A percentile compares a stretch with the other conserved stretches of the same genome.
Conservation (phyloP, 2,329 filamentous ascomycete species). For the Aspergillus hiratsukae region DNA sequence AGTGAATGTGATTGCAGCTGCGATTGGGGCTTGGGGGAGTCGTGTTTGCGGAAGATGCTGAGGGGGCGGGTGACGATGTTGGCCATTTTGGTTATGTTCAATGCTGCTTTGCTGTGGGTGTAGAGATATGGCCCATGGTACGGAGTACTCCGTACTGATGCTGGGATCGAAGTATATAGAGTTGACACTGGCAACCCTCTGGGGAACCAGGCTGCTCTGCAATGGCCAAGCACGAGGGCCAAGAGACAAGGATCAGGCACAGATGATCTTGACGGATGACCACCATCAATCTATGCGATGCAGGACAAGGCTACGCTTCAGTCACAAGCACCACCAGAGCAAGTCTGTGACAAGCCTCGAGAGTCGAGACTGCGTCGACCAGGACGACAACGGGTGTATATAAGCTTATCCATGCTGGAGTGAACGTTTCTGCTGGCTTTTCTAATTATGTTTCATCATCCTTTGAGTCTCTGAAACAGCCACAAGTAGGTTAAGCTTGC, state of each 20-base stretch:
- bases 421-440: background rate
- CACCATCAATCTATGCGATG: background rate
- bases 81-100: constrained; percentile 19
- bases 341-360: background rate
- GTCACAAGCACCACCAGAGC: background rate
- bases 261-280: background rate
- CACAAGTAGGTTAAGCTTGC: background rate
- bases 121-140: background rate
- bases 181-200: background rate
- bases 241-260: background rate
- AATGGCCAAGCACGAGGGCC: background rate
- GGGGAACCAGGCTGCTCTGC: background rate
- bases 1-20: constrained; percentile 8
- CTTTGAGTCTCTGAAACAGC: background rate
- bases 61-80: constrained; percentile 27
- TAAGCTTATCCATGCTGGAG: background rate
- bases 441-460: background rate
- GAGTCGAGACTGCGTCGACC: background rate
- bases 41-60: constrained; percentile 26
- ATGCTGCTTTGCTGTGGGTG: background rate
- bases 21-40: constrained; percentile 15
- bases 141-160: too few relatives aligned
- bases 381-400: background rate
- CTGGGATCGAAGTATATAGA: background rate
- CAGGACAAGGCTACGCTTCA: background rate